Evolutionary conservation across 129 eudicot genomes (phyloP), one percentile per base, ranked within the genome.

Genomic region (Pseudognaphalium luteoalbum): DNA sequence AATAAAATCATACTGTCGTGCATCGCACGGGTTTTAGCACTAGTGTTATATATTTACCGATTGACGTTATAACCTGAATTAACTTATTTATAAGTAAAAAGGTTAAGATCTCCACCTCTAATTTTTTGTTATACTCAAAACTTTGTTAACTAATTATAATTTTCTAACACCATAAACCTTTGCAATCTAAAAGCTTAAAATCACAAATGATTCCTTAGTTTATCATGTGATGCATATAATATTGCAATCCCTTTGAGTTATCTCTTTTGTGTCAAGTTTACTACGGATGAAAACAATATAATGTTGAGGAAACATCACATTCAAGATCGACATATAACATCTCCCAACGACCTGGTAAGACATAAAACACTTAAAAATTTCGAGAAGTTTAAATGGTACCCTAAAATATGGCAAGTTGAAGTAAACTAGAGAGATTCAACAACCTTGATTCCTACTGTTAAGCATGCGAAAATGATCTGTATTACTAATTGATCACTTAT

Each of bases 401-500:
- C 68, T 32, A 30, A 64, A 64, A 64, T 29, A 64, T 64, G 68
- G 22, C 68, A 30, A 64, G 42, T 64, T 64, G 68, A 15, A 32
- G 68, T 28, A 64, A 15, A 14, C 19, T 30, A 64, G 42, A 32
- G 19, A 2, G 20, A 32, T 72, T 50, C 59, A 78, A 78, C 82
- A 63, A 71, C 56, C 66, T 60, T 52, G 41, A 33, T 47, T 61
- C 77, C 72, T 71, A 78, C 72, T 29, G 33, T 37, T 30, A 71
- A 65, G 78, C 83, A 80, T 80, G 69, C 83, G 14, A 65, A 19
- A 25, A 42, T 22, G 65, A 47, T 74, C 39, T 30, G 68, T 65
- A 52, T 25, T 2, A 80, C 67, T 25, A 37, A 20, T 44, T 64
- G 16, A 75, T 65, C 51, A 75, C 25, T 44, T 62, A 74, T 42